phyloP scores from a whole-genome alignment of 768 basidiomycete species.

The Nevesoporus exiguus region DNA sequence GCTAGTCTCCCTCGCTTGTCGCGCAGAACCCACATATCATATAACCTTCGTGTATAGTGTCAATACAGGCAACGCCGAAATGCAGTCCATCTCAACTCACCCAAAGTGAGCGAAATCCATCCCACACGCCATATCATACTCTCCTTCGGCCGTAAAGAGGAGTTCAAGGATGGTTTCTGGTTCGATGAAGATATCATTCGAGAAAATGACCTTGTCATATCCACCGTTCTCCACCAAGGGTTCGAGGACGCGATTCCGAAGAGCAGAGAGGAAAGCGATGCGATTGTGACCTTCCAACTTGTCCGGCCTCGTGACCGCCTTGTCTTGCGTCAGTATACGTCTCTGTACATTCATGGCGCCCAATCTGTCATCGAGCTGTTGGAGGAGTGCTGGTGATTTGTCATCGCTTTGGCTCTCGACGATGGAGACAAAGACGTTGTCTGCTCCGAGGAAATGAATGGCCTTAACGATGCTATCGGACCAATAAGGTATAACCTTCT shows the following conservation, averaged over 20 bases:
- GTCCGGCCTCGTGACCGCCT: slow-evolving; percentile 5
- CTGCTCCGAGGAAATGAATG: slow-evolving; percentile 39
- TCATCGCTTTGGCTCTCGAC: slow-evolving; percentile 36
- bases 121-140: slow-evolving; percentile 43
- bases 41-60: slow-evolving; percentile 10
- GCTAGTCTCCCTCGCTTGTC: slow-evolving; percentile 17
- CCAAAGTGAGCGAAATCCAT: slow-evolving; percentile 37
- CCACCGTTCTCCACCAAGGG: slow-evolving; percentile 37
- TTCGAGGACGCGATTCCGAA: slow-evolving; percentile 42
- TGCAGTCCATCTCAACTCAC: slow-evolving; percentile 18
- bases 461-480: slow-evolving; percentile 31
- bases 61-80: background rate
- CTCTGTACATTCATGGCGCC: slow-evolving; percentile 9
- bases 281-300: background rate
- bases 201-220: slow-evolving; percentile 39
- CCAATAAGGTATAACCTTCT: slow-evolving; percentile 39
- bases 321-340: slow-evolving; percentile 14
- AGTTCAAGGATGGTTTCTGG: slow-evolving; percentile 40
- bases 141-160: slow-evolving; percentile 35
- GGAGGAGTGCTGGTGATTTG: slow-evolving; percentile 9
- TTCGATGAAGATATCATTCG: slow-evolving; percentile 41
- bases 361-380: slow-evolving; percentile 8
- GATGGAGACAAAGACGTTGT: slow-evolving; percentile 42
- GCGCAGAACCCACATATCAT: slow-evolving; percentile 25
- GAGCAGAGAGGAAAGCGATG: slow-evolving; percentile 13